Base-by-base conservation (phyloP, 441 rosid species). In the Omphalea diandra region DNA sequence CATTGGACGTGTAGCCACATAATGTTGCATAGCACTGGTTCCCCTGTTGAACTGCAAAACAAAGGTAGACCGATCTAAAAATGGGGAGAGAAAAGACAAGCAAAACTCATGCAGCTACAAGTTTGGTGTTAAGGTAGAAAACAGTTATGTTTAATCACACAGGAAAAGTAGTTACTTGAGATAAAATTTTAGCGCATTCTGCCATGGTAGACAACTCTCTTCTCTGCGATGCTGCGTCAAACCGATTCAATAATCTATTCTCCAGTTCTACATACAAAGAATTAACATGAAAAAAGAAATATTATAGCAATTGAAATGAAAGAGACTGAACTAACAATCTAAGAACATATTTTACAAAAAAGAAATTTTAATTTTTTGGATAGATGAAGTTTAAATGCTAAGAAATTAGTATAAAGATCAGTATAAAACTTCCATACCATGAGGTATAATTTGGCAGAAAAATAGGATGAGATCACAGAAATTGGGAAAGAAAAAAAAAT, bases 21-120 rank as follows among this genome's bases (percentile, higher is more conserved):
- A 96, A 81, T 93, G 99, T 80, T 96, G 99, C 98, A 96, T 96
- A 43, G 97, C 98, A 82, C 99, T 96, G 2, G 97, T 93, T 53
- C 99, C 99, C 86, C 97, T 83, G 85, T 93, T 96, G 80, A 93
- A 96, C 99, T 96, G 89, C 83, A 82, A 73, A 38, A 36, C 72
- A 77, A 54, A 68, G 69, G 65, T 43, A 49, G 63, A 74, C 54
- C 44, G 49, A 41, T n/a, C n/a, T n/a, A n/a, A n/a, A n/a, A n/a
- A n/a, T n/a, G n/a, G n/a, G n/a, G 20, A n/a, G 29, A 8, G 36
- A 20, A 55, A 55, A 55, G 35, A 55, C 12, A n/a, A 22, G 4
- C 1, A 10, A 58, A 32, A 31, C 6, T 43, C 4, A 24, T 50
- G 17, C 64, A n/a, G n/a, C 20, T 31, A 24, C 7, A 22, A 36